Conservation (phyloP, 2,329 filamentous ascomycete genomes). For the Aspergillus neotritici region DNA sequence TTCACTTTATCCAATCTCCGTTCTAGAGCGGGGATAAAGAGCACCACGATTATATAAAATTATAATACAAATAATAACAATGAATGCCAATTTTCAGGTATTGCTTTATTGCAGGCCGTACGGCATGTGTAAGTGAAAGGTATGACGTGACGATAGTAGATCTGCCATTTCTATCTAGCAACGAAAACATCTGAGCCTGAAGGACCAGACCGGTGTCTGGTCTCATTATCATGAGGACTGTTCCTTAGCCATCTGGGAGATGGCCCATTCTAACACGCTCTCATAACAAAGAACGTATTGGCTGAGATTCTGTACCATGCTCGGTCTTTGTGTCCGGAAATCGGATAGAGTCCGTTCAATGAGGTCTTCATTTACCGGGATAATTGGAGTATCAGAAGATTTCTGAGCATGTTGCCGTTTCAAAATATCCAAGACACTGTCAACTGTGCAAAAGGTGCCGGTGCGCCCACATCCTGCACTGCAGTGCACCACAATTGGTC, state of each 20-base stretch:
- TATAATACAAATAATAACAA: no score
- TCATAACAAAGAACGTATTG: conserved; percentile 98
- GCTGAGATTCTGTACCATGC: conserved; percentile 91
- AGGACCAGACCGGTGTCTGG: no score
- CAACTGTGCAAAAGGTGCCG: conserved; percentile 93
- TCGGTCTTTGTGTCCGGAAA: conserved; percentile 79
- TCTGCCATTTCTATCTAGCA: no score
- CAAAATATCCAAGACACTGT: conserved; percentile 92
- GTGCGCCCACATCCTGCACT: conserved; percentile 94
- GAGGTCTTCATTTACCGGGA: conserved; percentile 65
- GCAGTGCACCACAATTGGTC: conserved; percentile 88
- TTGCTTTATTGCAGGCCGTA: no score
- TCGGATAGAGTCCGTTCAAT: conserved; percentile 85
- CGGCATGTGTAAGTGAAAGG: no score
- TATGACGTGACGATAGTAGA: no score
- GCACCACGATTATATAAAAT: no score
- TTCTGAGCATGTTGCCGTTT: conserved; percentile 63
- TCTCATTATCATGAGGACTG: conserved; percentile 3
- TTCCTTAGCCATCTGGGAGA: conserved; percentile 24
- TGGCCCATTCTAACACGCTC: conserved; percentile 82
- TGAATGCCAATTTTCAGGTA: no score
- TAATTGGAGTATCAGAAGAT: conserved; percentile 2
- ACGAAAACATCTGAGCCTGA: no score
- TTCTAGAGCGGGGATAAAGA: no score
- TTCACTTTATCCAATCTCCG: no score